These are phyloP conservation scores for Rhynchosporium agropyri DNA, from an alignment of 2,329 filamentous ascomycete genomes.

Conservation along the genomic window DNA sequence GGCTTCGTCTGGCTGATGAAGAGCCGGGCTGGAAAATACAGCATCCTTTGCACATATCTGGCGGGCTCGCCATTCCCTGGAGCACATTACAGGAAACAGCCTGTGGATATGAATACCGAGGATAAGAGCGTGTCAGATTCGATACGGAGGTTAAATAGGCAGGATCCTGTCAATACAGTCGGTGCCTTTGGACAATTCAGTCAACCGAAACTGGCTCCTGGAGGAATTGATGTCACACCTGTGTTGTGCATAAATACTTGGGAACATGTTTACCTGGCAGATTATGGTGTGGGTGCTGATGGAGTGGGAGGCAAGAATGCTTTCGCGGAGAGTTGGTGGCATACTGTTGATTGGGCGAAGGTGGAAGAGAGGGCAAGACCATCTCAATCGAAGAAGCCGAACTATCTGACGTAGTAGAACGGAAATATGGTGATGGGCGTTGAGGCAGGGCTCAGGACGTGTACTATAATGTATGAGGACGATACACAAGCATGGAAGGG, in stretches of 20 bases:
- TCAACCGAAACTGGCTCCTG: slow-evolving; percentile 55
- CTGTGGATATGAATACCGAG: slow-evolving; percentile 70
- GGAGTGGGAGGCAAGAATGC: slow-evolving; percentile 72
- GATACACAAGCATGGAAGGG: slow-evolving; percentile 14
- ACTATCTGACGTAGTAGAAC: slow-evolving; percentile 31
- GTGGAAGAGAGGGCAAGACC: slow-evolving; percentile 52
- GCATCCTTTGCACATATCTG: slow-evolving; percentile 85
- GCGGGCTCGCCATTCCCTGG: slow-evolving; percentile 86
- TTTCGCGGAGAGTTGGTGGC: slow-evolving; percentile 85
- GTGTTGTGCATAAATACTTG: slow-evolving; percentile 93
- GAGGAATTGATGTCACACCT: slow-evolving; percentile 70
- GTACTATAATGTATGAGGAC: slow-evolving; percentile 38
- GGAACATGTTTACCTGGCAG: slow-evolving; percentile 89
- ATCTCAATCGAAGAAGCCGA: neutral
- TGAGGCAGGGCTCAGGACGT: slow-evolving; percentile 24
- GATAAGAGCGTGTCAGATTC: slow-evolving; percentile 45
- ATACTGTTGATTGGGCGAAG: slow-evolving; percentile 79
- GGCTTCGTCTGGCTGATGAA: slow-evolving; percentile 95
- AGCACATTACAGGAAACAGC: slow-evolving; percentile 74
- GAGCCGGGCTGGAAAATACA: slow-evolving; percentile 50
- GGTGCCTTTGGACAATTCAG: slow-evolving; percentile 40
- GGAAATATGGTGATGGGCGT: slow-evolving; percentile 24
- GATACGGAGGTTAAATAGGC: slow-evolving; percentile 44
- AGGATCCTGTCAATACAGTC: slow-evolving; percentile 41
- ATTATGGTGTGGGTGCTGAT: slow-evolving; percentile 64